Evolutionary conservation across 164 flowering plant genomes (phyloP), one percentile per base, ranked within the genome.

Genomic region (Malania oleifera): DNA sequence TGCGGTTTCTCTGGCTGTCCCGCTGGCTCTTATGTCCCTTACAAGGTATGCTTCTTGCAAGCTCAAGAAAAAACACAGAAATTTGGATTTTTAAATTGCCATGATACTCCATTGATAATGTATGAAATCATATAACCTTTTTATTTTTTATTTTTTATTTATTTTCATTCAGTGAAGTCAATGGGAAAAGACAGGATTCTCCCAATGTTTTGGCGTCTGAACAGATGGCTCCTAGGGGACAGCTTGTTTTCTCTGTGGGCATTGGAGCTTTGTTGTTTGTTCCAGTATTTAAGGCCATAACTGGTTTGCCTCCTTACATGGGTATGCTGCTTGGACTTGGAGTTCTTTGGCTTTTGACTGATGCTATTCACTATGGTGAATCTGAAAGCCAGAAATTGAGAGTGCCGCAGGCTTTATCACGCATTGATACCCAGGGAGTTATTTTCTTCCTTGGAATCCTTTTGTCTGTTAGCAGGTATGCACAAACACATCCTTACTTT

Each of bases 331-430:
- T 93, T 60, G 98, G 98, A 44, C 91, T 93, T 24, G 98, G 98
- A 70, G 89, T 93, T 71, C 88, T 93, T 50, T 93, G 98, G 98
- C 72, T 93, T 60, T 76, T 93, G 54, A 93, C 97, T 6, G 98
- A 93, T 84, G 97, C 98, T 54, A 89, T 93, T 64, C 98, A 93
- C 60, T 93, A 79, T 71, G 98, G 98, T 19, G 98, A 89, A 79
- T 82, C 95, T 38, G 96, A 80, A 62, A 79, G 96, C 64, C 96
- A 85, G 65, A 79, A 67, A 67, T 67, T 93, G 62, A 89, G 82
- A 74, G 97, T 93, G 56, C 97, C 98, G 18, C 97, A 93, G 69
- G 98, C 98, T 61, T 80, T 93, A 49, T 93, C 98, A 19, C 83
- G 98, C 22, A 93, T 93, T 52, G 97, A 87, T 69, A 93, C 96